Percentiles rank a stretch among this genome's conserved stretches.
Evolutionary conservation across 495 filamentous ascomycete species (phyloP).

Genomic region (Aspergillus panamensis): DNA sequence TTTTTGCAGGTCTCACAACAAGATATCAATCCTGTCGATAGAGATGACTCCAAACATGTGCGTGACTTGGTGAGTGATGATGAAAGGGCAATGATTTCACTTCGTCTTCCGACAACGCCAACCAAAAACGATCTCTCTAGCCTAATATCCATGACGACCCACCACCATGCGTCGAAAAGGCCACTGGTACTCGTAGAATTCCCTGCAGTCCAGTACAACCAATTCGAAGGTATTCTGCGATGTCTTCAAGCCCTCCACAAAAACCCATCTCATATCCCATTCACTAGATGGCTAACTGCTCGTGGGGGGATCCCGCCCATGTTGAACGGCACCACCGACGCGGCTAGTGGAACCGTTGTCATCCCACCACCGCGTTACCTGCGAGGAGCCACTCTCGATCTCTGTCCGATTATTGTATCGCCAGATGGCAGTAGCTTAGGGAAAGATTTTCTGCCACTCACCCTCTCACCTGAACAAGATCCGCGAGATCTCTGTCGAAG

Average conservation of each 20-base stretch:
- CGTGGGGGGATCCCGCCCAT: too few species aligned
- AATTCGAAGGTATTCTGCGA: constrained; percentile 56
- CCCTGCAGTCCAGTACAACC: constrained; percentile 55
- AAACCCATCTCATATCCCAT: constrained; percentile 22
- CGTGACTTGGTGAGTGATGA: too few species aligned
- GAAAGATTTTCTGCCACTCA: too few species aligned
- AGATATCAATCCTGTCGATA: constrained; percentile 3
- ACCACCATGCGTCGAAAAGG: background rate
- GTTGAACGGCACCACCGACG: too few species aligned
- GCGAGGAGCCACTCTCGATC: background rate
- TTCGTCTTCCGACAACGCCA: too few species aligned
- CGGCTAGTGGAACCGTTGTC: background rate
- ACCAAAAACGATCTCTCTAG: background rate
- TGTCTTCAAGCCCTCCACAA: constrained; percentile 52
- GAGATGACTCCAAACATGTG: too few species aligned
- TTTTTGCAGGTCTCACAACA: constrained; percentile 10
- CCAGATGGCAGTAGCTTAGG: too few species aligned
- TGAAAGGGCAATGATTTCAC: constrained; percentile 9
- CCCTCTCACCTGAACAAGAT: background rate
- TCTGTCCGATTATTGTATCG: background rate
- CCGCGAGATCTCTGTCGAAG: background rate
- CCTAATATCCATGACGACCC: background rate
- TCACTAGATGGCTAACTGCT: constrained; percentile 9
- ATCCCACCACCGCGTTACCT: constrained; percentile 3
- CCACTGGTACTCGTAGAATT: constrained; percentile 55